Conservation (phyloP, 2,329 filamentous ascomycete genomes). For the Madurella mycetomatis region DNA sequence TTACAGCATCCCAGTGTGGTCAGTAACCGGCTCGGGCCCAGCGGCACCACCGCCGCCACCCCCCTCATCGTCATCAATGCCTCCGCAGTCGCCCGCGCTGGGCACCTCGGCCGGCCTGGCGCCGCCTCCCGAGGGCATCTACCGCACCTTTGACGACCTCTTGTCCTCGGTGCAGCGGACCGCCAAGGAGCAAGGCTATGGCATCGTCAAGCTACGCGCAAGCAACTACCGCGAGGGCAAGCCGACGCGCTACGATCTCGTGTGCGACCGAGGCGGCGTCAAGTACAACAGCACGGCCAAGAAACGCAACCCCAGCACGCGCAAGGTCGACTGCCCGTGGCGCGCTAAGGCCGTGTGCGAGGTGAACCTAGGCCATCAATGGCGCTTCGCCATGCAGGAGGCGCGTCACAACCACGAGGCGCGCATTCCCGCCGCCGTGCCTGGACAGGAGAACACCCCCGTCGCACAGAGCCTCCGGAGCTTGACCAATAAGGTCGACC, state of each 20-base stretch:
- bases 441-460: slow-evolving; percentile 55
- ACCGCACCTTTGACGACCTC: slow-evolving; percentile 55
- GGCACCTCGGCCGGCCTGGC: slow-evolving; percentile 33
- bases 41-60: slow-evolving; percentile 5
- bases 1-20: slow-evolving; percentile 24
- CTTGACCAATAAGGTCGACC: slow-evolving; percentile 56
- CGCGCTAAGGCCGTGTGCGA: slow-evolving; percentile 61
- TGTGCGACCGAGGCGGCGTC: slow-evolving; percentile 59
- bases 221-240: slow-evolving; percentile 62
- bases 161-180: slow-evolving; percentile 54
- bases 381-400: slow-evolving; percentile 60
- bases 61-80: slow-evolving; percentile 35
- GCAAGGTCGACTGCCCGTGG: slow-evolving; percentile 61
- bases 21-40: slow-evolving; percentile 9
- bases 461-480: slow-evolving; percentile 55
- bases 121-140: slow-evolving; percentile 58
- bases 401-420: slow-evolving; percentile 59
- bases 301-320: slow-evolving; percentile 60
- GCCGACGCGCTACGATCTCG: slow-evolving; percentile 58
- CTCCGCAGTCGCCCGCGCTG: slow-evolving; percentile 44
- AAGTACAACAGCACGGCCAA: slow-evolving; percentile 63
- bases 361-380: slow-evolving; percentile 58
- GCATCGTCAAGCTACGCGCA: slow-evolving; percentile 58
- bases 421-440: slow-evolving; percentile 48
- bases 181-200: slow-evolving; percentile 59